Base-by-base conservation (phyloP, 164 flowering plant genomes). In the Aristolochia fimbriata region DNA sequence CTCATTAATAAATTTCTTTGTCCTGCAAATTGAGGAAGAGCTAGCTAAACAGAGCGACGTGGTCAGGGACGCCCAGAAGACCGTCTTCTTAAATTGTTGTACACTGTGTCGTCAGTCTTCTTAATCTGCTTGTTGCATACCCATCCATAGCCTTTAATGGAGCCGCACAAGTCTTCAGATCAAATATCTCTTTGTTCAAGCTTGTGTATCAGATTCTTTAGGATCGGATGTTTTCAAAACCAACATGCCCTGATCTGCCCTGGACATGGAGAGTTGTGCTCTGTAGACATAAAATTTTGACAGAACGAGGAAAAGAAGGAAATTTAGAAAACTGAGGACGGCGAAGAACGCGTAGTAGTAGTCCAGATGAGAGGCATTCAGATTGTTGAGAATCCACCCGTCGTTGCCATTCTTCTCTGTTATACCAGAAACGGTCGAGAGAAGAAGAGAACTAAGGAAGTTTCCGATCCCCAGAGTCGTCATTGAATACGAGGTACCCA, bases 261-360 rank as follows among this genome's bases (percentile, higher is more conserved):
- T 15, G 25, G 57, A 45, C 59, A 57, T 24, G 2, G 79, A 68
- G 30, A 74, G 72, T 49, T 83, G 86, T 6, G 77, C 81, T 59
- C 70, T 81, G 62, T 85, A 83, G 0, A 81, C 77, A 53, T 83
- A 85, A 16, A 63, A 69, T 74, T 62, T 78, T 13, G 61, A 43
- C 19, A 81, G 75, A 24, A 75, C 63, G 41, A 83, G 21, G 70
- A 85, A 85, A 69, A 76, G 73, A 4, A 80, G 21, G 56, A 83
- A 71, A 64, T 83, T 85, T 16, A 81, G 13, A n/a, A 73, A n/a
- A 59, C 68, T 85, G 2, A 83, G 70, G n/a, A 73, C 16, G 0
- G 80, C 82, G 15, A 79, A 78, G 23, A 85, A 77, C 0, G 77
- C 76, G 25, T 65, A 72, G 64, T 68, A 68, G 64, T 63, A 72